Evolutionary conservation across 352 stramenopile species (phyloP).

Genomic region (Globisporangium carolinianum): DNA sequence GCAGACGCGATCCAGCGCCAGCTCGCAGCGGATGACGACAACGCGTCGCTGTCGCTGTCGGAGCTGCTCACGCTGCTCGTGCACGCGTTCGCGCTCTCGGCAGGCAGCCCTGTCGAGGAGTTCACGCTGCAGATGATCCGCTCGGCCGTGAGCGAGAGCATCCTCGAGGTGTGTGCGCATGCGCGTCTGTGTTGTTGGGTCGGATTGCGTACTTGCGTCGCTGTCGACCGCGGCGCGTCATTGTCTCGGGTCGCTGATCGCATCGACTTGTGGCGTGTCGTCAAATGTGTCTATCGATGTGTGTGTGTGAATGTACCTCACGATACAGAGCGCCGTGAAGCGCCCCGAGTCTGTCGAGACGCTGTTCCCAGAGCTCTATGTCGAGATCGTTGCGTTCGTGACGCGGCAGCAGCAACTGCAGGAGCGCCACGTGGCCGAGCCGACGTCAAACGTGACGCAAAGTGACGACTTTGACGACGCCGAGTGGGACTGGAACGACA

Average conservation of each 20-base stretch:
- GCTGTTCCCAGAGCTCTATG: conserved; percentile 27
- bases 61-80: conserved; percentile 52
- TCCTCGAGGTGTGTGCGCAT: conserved; percentile 34
- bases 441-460: neutral
- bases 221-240: too few relatives aligned
- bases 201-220: neutral
- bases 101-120: conserved; percentile 34
- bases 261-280: neutral
- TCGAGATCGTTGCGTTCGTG: conserved; percentile 24
- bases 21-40: conserved; percentile 15
- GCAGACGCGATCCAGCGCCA: conserved; percentile 57
- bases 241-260: too few relatives aligned
- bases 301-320: neutral
- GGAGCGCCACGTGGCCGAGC: neutral
- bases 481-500: conserved; percentile 69
- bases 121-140: conserved; percentile 64
- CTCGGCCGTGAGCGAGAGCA: conserved; percentile 34
- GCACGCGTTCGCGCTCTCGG: conserved; percentile 56
- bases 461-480: conserved; percentile 21
- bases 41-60: conserved; percentile 24
- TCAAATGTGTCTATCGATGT: neutral
- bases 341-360: conserved; percentile 16
- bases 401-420: conserved; percentile 4
- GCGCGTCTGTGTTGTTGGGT: neutral
- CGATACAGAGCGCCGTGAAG: conserved; percentile 18